These are phyloP conservation scores for Diaporthe sp. DNA, from an alignment of 2,329 filamentous ascomycete genomes.

Conservation along the genomic window DNA sequence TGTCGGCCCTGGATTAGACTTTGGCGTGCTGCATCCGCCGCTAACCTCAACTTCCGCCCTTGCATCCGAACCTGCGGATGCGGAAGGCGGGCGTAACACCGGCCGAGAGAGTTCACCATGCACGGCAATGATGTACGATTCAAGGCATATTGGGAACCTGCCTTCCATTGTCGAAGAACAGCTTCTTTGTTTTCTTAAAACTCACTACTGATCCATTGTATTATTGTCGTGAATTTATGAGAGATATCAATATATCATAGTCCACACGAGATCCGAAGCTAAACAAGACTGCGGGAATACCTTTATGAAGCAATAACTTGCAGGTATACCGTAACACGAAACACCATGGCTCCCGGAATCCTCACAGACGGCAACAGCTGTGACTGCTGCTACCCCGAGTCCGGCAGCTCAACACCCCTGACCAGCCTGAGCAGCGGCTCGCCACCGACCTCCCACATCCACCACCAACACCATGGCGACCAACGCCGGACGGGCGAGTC, in stretches of 20 bases:
- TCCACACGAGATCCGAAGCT: not conserved
- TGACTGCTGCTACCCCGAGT: slow-evolving; percentile 35
- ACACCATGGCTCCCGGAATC: slow-evolving; percentile 33
- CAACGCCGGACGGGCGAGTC: slow-evolving; percentile 40
- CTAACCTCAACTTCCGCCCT: slow-evolving; percentile 37
- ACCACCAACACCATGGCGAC: slow-evolving; percentile 22
- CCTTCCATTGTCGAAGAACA: not conserved
- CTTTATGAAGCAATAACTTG: too few relatives aligned
- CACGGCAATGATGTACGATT: slow-evolving; percentile 11
- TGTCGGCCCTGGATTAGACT: not conserved
- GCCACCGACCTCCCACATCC: slow-evolving; percentile 34
- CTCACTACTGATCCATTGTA: not conserved
- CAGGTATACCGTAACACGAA: not conserved
- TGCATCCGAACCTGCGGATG: slow-evolving; percentile 39
- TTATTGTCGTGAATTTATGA: not conserved
- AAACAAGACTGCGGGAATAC: not conserved
- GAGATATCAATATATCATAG: not conserved
- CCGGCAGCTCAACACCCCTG: slow-evolving; percentile 37
- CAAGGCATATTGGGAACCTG: not conserved
- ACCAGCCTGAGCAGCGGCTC: slow-evolving; percentile 40
- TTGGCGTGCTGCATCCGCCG: slow-evolving; percentile 9
- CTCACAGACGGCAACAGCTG: slow-evolving; percentile 34
- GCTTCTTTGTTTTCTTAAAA: not conserved
- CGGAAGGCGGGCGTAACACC: slow-evolving; percentile 34
- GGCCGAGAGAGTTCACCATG: slow-evolving; percentile 20